phyloP scores from a whole-genome alignment of 495 filamentous ascomycete species.

The Penicillium dipodomyicola region DNA sequence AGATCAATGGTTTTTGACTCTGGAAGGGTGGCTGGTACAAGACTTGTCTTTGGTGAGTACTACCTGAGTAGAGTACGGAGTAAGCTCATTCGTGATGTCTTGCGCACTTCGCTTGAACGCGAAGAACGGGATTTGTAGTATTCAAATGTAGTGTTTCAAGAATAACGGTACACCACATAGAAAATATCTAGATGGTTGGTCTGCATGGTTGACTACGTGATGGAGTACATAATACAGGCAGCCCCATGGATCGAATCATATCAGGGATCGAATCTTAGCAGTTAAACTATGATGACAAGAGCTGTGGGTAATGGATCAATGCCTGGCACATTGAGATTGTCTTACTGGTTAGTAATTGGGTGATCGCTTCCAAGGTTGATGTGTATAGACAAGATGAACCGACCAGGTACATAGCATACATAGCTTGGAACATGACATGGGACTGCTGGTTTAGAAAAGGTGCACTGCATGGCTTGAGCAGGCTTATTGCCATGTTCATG shows the following conservation, averaged over 20 bases:
- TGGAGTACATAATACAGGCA: neutral
- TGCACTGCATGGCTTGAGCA: neutral
- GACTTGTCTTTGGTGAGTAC: neutral
- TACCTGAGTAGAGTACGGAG: neutral
- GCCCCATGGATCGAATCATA: neutral
- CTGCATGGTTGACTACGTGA: neutral
- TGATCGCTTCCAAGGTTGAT: neutral
- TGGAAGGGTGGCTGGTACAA: neutral
- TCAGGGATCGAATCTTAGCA: neutral
- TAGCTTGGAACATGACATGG: constrained; percentile 1
- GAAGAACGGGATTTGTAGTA: neutral
- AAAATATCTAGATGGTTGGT: neutral
- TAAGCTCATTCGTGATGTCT: neutral
- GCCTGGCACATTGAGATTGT: neutral
- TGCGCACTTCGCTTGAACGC: neutral
- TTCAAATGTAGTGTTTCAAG: neutral
- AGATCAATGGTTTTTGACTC: neutral
- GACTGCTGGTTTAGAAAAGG: neutral
- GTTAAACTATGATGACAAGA: neutral
- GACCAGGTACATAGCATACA: neutral
- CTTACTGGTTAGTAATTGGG: neutral
- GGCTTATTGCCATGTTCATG: neutral
- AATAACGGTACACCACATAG: neutral
- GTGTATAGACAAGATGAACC: neutral
- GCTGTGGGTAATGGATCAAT: neutral